These are phyloP conservation scores for Blastocystis sp. DNA, from an alignment of 352 stramenopile species.

Conservation along the genomic window DNA sequence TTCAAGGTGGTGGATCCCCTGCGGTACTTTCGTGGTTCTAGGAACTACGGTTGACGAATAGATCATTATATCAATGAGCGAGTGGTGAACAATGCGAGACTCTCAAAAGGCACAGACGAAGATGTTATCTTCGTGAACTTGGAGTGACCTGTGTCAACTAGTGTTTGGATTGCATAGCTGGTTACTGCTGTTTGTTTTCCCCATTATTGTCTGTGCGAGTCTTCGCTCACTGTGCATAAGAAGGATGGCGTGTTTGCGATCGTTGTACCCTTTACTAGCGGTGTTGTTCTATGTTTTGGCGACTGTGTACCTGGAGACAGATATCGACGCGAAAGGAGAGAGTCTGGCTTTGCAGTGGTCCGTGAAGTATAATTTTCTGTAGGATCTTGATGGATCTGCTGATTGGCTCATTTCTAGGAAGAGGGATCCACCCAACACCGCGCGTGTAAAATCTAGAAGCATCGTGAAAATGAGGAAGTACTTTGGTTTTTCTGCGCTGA, in stretches of 20 bases:
- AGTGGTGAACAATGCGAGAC: slow-evolving; percentile 8
- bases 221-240: neutral
- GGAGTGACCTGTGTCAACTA: slow-evolving; percentile 22
- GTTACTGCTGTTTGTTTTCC: neutral
- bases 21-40: slow-evolving; percentile 45
- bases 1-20: slow-evolving; percentile 61
- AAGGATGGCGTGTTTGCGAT: neutral
- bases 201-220: neutral
- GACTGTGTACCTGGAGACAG: neutral
- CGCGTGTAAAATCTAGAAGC: too few relatives aligned
- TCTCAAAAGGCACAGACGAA: slow-evolving; percentile 30
- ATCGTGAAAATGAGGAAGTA: neutral
- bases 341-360: neutral
- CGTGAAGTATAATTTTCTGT: neutral
- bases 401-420: neutral
- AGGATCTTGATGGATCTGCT: neutral
- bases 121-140: slow-evolving; percentile 68
- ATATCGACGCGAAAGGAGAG: neutral
- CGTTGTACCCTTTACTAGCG: neutral
- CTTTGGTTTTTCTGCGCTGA: neutral
- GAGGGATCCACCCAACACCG: neutral
- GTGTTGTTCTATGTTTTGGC: neutral
- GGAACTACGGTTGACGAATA: neutral
- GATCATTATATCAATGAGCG: slow-evolving; percentile 58
- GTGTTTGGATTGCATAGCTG: neutral